These are phyloP conservation scores for Lolium perenne DNA, from an alignment of 176 grass and related monocot species.

Conservation along the genomic window DNA sequence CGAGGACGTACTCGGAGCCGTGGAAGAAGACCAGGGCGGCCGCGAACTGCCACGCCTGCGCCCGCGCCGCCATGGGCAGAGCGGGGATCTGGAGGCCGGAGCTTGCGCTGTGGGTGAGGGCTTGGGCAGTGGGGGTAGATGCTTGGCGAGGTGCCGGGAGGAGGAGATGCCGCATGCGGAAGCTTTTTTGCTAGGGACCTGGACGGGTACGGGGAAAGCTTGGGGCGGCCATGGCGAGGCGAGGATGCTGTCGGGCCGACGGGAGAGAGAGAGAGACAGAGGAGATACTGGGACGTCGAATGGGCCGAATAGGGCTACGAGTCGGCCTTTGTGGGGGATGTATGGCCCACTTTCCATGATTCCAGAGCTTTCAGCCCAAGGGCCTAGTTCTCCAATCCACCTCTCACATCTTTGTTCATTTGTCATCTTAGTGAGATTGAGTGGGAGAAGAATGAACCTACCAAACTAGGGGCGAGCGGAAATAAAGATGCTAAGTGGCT, in stretches of 20 bases:
- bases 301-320: not conserved
- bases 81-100: constrained; percentile 28
- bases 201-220: constrained; percentile 7
- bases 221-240: not conserved
- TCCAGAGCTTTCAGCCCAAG: too few relatives aligned
- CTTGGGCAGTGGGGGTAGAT: constrained; percentile 17
- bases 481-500: too few relatives aligned
- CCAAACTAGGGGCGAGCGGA: too few relatives aligned
- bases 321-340: not conserved
- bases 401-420: too few relatives aligned
- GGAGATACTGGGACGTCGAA: not conserved
- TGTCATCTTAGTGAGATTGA: too few relatives aligned
- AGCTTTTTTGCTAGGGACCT: not conserved
- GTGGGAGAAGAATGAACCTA: too few relatives aligned
- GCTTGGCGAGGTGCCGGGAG: not conserved
- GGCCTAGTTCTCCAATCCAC: too few relatives aligned
- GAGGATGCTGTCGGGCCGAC: constrained; percentile 8
- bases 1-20: constrained; percentile 80
- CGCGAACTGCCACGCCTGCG: constrained; percentile 70
- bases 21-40: constrained; percentile 75
- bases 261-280: not conserved
- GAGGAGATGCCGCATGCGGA: constrained; percentile 35
- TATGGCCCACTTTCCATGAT: not conserved
- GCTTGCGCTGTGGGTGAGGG: constrained; percentile 1
- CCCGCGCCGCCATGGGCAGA: constrained; percentile 38